phyloP scores from a whole-genome alignment of 1,284 basidiomycete genomes.

The Anthracocystis panici-leucophaei region DNA sequence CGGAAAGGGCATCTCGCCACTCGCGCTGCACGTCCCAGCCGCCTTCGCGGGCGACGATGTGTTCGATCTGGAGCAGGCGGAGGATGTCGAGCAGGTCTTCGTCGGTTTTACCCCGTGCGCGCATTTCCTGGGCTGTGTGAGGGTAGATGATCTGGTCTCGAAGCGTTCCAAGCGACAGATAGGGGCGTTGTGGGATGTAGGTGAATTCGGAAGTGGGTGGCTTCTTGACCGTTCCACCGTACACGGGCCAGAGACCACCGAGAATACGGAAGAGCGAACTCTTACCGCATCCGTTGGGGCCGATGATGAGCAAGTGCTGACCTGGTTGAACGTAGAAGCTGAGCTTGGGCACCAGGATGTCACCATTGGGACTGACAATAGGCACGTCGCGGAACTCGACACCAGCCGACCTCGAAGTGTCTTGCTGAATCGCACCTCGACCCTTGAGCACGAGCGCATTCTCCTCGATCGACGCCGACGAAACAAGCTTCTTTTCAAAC shows the following conservation, averaged over 20 bases:
- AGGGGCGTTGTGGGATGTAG: slow-evolving; percentile 94
- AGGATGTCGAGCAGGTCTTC: slow-evolving; percentile 81
- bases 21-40: slow-evolving; percentile 90
- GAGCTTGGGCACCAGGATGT: slow-evolving; percentile 81
- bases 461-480: slow-evolving; percentile 77
- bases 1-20: slow-evolving; percentile 92
- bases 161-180: slow-evolving; percentile 90
- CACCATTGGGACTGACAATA: slow-evolving; percentile 95
- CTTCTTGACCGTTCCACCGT: slow-evolving; percentile 93
- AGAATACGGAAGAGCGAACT: slow-evolving; percentile 86
- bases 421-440: slow-evolving; percentile 76
- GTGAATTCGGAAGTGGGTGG: slow-evolving; percentile 90
- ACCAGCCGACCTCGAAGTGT: slow-evolving; percentile 71
- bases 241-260: slow-evolving; percentile 96
- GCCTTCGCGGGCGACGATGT: slow-evolving; percentile 92
- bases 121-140: slow-evolving; percentile 76
- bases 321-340: slow-evolving; percentile 91
- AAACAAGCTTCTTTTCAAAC: slow-evolving; percentile 88
- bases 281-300: slow-evolving; percentile 78
- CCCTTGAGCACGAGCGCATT: slow-evolving; percentile 83
- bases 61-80: slow-evolving; percentile 84
- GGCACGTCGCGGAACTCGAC: slow-evolving; percentile 94
- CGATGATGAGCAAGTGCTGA: slow-evolving; percentile 73
- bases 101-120: slow-evolving; percentile 73
- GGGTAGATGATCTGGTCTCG: slow-evolving; percentile 89